Conservation (phyloP, 176 grass and related monocot genomes). For the Phragmites australis region DNA sequence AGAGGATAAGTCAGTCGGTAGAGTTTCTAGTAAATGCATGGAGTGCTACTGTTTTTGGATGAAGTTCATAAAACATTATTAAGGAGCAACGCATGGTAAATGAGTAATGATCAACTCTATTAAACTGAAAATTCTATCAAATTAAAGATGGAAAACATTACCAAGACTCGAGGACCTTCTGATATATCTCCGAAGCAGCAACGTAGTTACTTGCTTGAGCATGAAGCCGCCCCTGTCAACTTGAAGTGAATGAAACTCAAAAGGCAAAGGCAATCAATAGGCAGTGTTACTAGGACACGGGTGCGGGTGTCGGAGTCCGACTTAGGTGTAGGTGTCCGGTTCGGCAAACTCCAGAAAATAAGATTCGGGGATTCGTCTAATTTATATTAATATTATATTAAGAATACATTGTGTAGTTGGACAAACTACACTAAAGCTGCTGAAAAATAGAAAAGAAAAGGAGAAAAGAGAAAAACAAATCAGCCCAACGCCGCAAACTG, state of each 20-base stretch:
- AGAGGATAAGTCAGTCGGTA: not conserved
- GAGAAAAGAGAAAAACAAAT: too few relatives aligned
- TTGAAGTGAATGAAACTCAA: conserved; percentile 56
- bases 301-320: too few relatives aligned
- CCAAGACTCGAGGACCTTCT: conserved; percentile 81
- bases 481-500: too few relatives aligned
- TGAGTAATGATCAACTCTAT: not conserved
- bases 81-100: not conserved
- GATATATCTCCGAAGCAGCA: conserved; percentile 74
- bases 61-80: not conserved
- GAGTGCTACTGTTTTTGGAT: not conserved
- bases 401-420: too few relatives aligned
- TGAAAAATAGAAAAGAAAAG: too few relatives aligned
- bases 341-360: too few relatives aligned
- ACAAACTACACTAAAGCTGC: too few relatives aligned
- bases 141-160: conserved; percentile 43
- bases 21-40: not conserved
- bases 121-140: conserved; percentile 24
- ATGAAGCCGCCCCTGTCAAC: conserved; percentile 97
- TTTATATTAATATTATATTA: too few relatives aligned
- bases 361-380: too few relatives aligned
- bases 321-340: too few relatives aligned
- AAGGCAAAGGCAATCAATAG: not conserved
- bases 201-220: conserved; percentile 66
- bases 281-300: too few relatives aligned